Conservation (phyloP, 2,329 filamentous ascomycete genomes). For the Sporothrix pseudoabietina region DNA sequence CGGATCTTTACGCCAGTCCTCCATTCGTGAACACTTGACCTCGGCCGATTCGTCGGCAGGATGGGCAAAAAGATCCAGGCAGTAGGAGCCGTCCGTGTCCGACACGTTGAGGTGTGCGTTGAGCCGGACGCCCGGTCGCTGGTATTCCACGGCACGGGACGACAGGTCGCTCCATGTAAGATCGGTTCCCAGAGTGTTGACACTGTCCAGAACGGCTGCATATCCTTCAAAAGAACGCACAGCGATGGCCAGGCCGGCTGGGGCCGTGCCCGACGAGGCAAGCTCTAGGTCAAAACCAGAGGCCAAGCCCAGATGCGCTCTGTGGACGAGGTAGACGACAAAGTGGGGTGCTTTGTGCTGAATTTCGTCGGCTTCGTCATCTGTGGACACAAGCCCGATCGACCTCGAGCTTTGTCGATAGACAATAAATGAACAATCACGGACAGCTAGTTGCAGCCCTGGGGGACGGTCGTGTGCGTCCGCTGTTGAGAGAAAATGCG, state of each 20-base stretch:
- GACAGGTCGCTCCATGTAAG: background rate
- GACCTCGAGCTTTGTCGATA: background rate
- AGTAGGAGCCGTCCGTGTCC: background rate
- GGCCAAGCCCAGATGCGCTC: background rate
- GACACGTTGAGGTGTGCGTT: background rate
- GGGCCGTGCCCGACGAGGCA: background rate
- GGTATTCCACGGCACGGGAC: background rate
- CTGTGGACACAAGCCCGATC: background rate
- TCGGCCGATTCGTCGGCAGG: background rate
- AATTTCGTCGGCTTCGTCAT: background rate
- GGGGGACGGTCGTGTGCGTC: background rate
- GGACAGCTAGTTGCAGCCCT: background rate
- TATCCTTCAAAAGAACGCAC: background rate
- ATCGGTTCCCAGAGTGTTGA: background rate
- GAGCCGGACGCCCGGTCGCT: background rate
- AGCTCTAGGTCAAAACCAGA: background rate
- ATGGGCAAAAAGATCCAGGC: background rate
- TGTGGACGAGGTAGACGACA: background rate
- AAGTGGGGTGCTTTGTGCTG: background rate
- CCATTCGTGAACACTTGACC: background rate
- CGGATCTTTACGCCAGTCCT: background rate
- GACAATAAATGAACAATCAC: background rate
- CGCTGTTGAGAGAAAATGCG: background rate
- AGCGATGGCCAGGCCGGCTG: background rate
- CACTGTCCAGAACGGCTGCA: background rate